Percentiles rank a stretch among this genome's conserved stretches.
Conservation (phyloP, 768 basidiomycete genomes). For the Termitomyces sp. region DNA sequence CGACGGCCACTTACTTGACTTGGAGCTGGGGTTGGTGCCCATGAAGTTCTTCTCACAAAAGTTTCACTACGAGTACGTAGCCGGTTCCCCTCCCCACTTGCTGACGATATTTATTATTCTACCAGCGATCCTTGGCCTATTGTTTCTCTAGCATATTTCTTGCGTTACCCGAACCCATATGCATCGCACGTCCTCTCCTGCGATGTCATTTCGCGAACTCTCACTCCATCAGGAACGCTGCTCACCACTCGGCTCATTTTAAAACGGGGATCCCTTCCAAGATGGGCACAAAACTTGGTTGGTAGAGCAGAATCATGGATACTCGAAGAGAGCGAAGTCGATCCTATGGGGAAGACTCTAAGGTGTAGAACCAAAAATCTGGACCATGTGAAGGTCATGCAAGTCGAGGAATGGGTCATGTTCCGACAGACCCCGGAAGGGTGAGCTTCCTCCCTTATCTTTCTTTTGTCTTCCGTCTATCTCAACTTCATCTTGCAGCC, state of each 20-base stretch:
- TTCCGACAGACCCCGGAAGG: slow-evolving; percentile 68
- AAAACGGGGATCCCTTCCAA: slow-evolving; percentile 86
- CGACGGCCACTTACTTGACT: slow-evolving; percentile 8
- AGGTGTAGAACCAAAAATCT: slow-evolving; percentile 83
- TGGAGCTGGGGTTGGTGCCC: slow-evolving; percentile 27
- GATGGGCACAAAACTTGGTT: slow-evolving; percentile 86
- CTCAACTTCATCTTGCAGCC: slow-evolving; percentile 34
- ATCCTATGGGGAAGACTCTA: slow-evolving; percentile 75
- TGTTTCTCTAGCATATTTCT: slow-evolving; percentile 89
- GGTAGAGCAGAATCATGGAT: slow-evolving; percentile 91
- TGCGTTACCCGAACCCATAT: slow-evolving; percentile 95
- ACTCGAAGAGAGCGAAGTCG: slow-evolving; percentile 91
- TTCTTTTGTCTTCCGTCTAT: neutral
- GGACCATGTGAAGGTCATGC: slow-evolving; percentile 93
- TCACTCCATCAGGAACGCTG: slow-evolving; percentile 71
- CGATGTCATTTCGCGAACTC: slow-evolving; percentile 86
- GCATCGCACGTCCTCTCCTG: slow-evolving; percentile 92
- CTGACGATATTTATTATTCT: slow-evolving; percentile 12
- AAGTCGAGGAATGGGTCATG: slow-evolving; percentile 79
- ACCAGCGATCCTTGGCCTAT: slow-evolving; percentile 92
- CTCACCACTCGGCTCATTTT: slow-evolving; percentile 88
- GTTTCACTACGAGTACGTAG: slow-evolving; percentile 50
- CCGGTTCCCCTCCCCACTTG: slow-evolving; percentile 3
- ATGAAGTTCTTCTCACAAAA: slow-evolving; percentile 60
- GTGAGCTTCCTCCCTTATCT: slow-evolving; percentile 39